Evolutionary conservation across 1,284 basidiomycete species (phyloP).

Genomic region (Porogramme epimiltina): DNA sequence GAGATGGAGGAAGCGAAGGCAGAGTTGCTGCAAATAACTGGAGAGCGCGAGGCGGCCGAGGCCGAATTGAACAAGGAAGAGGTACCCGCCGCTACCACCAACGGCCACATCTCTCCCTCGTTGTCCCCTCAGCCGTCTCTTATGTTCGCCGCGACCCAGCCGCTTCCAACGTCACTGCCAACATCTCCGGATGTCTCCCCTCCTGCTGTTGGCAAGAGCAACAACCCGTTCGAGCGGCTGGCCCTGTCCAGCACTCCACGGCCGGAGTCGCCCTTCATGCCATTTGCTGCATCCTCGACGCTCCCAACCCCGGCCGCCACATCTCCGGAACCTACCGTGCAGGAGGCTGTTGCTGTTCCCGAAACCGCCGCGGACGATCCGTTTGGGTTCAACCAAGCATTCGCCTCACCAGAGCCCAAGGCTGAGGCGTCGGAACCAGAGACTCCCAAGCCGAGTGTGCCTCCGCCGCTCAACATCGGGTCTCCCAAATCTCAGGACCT

Average conservation of each 20-base stretch:
- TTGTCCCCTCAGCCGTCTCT: constrained; percentile 44
- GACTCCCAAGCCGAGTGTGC: constrained; percentile 17
- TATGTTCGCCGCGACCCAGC: constrained; percentile 64
- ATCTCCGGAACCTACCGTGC: too few relatives aligned
- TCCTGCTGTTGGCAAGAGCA: constrained; percentile 61
- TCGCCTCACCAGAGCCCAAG: constrained; percentile 27
- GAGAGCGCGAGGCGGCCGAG: constrained; percentile 62
- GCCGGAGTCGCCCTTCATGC: constrained; percentile 58
- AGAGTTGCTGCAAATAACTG: constrained; percentile 53
- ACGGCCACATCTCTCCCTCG: constrained; percentile 26
- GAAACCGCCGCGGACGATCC: constrained; percentile 43
- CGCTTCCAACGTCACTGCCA: constrained; percentile 73
- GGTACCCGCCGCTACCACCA: constrained; percentile 17
- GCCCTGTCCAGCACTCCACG: constrained; percentile 50
- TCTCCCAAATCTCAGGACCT: constrained; percentile 17
- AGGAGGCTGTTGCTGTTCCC: constrained; percentile 7
- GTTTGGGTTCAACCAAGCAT: constrained; percentile 58
- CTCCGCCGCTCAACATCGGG: constrained; percentile 12
- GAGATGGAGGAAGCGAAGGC: constrained; percentile 69
- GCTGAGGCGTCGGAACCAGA: constrained; percentile 20
- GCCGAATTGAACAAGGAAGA: constrained; percentile 45
- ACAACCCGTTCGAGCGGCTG: constrained; percentile 92
- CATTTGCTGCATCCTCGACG: constrained; percentile 44
- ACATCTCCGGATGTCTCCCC: constrained; percentile 57
- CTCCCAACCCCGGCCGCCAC: constrained; percentile 33